A percentile compares a stretch with the other conserved stretches of the same genome.
These are phyloP conservation scores for Hemisphaericaspora xylanilytica DNA, from an alignment of 1,139 yeast species.

Conservation along the genomic window DNA sequence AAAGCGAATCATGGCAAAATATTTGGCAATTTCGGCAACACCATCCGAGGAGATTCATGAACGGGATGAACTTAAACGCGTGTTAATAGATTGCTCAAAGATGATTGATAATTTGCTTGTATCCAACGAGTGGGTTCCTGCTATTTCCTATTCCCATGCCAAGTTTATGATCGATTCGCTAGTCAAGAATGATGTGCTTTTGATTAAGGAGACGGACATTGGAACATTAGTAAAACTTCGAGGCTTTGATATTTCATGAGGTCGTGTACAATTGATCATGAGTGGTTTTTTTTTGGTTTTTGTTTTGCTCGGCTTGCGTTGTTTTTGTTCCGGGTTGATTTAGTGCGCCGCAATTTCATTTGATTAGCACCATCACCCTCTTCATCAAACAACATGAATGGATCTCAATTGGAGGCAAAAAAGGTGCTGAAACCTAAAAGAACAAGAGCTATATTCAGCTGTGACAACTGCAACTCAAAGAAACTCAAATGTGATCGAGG, in stretches of 20 bases:
- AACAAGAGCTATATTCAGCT: conserved; percentile 12
- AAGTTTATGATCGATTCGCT: conserved; percentile 7
- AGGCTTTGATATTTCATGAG: conserved; percentile 5
- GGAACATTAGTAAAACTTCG: conserved; percentile 3
- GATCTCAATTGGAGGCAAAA: no score
- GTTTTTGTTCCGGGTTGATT: no score
- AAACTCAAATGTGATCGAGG: conserved; percentile 36
- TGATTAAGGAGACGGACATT: neutral
- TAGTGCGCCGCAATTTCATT: no score
- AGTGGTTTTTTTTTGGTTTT: no score
- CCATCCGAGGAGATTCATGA: conserved; percentile 19
- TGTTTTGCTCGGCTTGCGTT: no score
- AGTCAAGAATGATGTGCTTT: conserved; percentile 6
- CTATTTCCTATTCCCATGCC: neutral
- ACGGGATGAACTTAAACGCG: conserved; percentile 18
- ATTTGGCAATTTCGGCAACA: conserved; percentile 22
- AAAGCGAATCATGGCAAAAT: conserved; percentile 23
- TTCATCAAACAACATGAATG: no score
- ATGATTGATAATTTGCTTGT: conserved; percentile 10
- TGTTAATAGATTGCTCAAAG: conserved; percentile 11
- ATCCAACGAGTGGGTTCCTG: conserved; percentile 9
- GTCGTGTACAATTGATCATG: neutral
- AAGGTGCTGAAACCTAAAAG: neutral
- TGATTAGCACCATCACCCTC: no score
- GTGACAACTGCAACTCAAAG: conserved; percentile 28